Evolutionary conservation across 352 stramenopile genomes (phyloP), one percentile per base, ranked within the genome.

Genomic region (Pythium dissimile): DNA sequence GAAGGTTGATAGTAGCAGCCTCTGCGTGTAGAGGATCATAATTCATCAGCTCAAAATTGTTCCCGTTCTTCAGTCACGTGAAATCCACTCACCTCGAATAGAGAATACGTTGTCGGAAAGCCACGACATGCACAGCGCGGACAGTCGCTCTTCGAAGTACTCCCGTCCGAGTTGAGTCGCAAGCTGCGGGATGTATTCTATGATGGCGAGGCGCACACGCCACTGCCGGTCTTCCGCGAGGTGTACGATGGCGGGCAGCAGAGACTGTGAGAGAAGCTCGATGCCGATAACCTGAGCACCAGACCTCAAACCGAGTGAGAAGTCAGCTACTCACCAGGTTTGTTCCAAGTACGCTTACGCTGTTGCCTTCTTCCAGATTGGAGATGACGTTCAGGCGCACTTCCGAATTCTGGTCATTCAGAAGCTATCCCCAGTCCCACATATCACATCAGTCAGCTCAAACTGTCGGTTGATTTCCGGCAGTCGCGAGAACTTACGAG

Each of bases 371-470:
- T 61, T 97, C 87, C 26, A 99, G 71, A 26, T 97, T 98, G 7
- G 96, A 98, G 67, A 99, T 99, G 35, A 99, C 92, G 82, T 99
- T 99, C 26, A 99, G 75, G 16, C 97, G 91, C 7, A 99, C 97
- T 86, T 99, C 95, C 8, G 94, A 98, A 41, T 94, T 96, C 57
- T 97, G 92, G 71, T 99, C 97, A 61, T 97, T 94, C 28, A 99
- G 76, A 18, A 99, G 64, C 75, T 90, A 50, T 27, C 8, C 8
- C 5, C 26, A 24, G 6, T n/a, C n/a, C n/a, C n/a, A 34, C 16
- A 15, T n/a, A 13, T 27, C 15, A 27, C 15, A 49, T 18, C 43
- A n/a, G 3, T 24, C 16, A 30, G 34, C 28, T 26, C 35, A 64
- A n/a, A n/a, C n/a, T n/a, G n/a, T n/a, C n/a, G n/a, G n/a, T n/a